Base-by-base conservation (phyloP, 192 early-diverging fungal genomes). In the Mortierella alpina region DNA sequence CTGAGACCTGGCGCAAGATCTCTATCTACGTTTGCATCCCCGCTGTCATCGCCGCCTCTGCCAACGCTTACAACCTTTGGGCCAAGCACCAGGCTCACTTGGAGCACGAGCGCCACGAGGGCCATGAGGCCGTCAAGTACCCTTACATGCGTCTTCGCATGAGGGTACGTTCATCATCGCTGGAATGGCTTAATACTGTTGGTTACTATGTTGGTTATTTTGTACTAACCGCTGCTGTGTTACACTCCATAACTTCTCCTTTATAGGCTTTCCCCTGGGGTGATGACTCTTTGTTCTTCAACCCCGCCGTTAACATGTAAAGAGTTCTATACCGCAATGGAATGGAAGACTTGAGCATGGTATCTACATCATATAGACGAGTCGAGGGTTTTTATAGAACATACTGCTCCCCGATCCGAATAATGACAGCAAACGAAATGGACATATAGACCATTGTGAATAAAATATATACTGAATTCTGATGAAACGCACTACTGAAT, bases 1-100 rank as follows among this genome's bases (percentile, higher is more conserved):
- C 80, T 20, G 60, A 79, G 61, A 69, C 73, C 65, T 85, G 84
- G 84, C 81, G 73, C 68, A 85, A 85, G 59, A 72, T 85, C 13
- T 78, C 84, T 20, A 66, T 85, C 60, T 83, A 79, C 50, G 75
- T 79, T 59, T 74, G 72, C 70, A 63, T 74, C 46, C 72, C 81
- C 42, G 72, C 75, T 23, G 17, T 85, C 59, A 12, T 82, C 47
- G 51, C 70, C 18, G 54, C 80, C 61, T 54, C 75, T 47, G 74
- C 71, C 53, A 85, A 85, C 69, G 75, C 84, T 50, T 66, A 72
- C 59, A 78, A 71, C 69, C 73, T 85, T 42, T 68, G 57, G 40
- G 62, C 72, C 22, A 78, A 75, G 82, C 84, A 85, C 47, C 74
- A 78, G 69, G 83, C 77, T 72, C 84, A 84, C 47, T 63, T 74